Conservation (phyloP, 345 rosid species). For the Lenwebbia sp. region DNA sequence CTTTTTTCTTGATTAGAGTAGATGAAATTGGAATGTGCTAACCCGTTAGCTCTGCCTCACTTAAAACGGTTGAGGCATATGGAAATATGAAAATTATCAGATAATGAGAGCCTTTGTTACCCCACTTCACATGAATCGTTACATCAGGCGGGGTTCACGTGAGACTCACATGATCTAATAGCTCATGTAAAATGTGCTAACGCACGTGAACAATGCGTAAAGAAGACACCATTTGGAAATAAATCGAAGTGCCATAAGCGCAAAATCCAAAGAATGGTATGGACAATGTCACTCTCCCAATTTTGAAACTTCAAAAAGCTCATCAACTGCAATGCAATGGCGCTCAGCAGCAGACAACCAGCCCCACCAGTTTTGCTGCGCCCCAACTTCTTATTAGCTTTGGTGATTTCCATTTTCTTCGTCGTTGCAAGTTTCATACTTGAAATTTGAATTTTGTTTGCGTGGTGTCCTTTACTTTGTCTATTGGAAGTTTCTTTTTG, state of each 20-base stretch:
- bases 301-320: neutral
- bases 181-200: neutral
- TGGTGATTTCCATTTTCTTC: neutral
- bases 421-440: neutral
- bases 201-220: accelerated
- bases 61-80: accelerated
- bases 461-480: too few species aligned
- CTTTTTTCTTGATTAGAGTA: neutral
- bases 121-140: neutral
- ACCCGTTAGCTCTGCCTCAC: accelerated
- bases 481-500: too few species aligned
- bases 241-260: neutral
- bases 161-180: neutral
- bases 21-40: neutral
- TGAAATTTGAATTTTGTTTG: neutral
- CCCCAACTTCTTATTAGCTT: neutral
- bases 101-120: accelerated
- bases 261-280: neutral
- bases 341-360: neutral
- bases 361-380: neutral
- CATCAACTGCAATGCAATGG: neutral
- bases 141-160: neutral
- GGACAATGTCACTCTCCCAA: neutral
- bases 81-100: neutral
- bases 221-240: neutral